phyloP scores from a whole-genome alignment of 768 basidiomycete species.

The Xerocomellus intermedius region DNA sequence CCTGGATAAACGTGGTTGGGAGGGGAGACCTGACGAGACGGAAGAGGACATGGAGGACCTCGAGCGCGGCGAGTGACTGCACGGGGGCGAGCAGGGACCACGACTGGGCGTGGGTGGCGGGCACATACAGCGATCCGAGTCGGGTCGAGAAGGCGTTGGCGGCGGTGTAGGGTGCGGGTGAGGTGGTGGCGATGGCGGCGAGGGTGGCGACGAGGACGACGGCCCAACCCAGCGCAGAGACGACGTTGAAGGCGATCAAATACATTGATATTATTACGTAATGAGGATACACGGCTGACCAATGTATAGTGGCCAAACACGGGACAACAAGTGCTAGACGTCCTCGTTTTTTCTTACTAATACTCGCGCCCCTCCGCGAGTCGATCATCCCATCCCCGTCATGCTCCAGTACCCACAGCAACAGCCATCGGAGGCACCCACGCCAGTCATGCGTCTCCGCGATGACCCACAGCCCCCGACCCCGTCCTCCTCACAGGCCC shows the following conservation, averaged over 20 bases:
- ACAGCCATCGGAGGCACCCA: conserved; percentile 18
- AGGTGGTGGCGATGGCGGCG: conserved; percentile 36
- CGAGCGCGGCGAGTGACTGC: conserved; percentile 81
- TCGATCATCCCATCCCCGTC: conserved; percentile 21
- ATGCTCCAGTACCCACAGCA: conserved; percentile 33
- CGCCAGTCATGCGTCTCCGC: conserved; percentile 55
- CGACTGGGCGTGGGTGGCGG: conserved; percentile 49
- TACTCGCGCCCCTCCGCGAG: conserved; percentile 36
- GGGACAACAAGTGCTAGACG: conserved; percentile 15
- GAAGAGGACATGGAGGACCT: conserved; percentile 76
- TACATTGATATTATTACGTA: conserved; percentile 41
- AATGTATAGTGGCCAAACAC: conserved; percentile 17
- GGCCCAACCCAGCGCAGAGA: conserved; percentile 74
- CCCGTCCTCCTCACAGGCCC: conserved; percentile 19
- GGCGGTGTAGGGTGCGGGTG: conserved; percentile 29
- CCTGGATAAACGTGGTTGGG: conserved; percentile 74
- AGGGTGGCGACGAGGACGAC: conserved; percentile 62
- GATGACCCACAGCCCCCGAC: conserved; percentile 44
- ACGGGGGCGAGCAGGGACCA: conserved; percentile 65
- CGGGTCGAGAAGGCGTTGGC: conserved; percentile 38
- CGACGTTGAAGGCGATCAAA: conserved; percentile 73
- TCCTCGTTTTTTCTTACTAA: conserved; percentile 35
- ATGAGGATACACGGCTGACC: conserved; percentile 5
- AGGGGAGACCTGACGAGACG: conserved; percentile 80
- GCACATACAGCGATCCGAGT: conserved; percentile 40